phyloP scores from a whole-genome alignment of 176 grass and related monocot genomes.

The Eragrostis curvula region DNA sequence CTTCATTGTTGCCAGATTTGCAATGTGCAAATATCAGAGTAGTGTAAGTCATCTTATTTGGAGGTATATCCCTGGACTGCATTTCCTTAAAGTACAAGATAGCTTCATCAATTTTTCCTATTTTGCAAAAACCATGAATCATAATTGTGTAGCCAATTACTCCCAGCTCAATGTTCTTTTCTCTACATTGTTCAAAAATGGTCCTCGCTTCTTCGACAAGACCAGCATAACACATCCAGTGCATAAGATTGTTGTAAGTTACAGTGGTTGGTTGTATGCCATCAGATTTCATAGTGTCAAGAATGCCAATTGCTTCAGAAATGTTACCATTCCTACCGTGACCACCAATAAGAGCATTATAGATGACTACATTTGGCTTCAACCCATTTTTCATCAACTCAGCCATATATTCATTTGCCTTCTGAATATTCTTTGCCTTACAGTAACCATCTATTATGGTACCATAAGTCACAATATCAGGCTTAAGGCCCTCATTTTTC shows the following conservation, averaged over 20 bases:
- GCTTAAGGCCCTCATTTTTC: slow-evolving; percentile 60
- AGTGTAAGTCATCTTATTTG: slow-evolving; percentile 91
- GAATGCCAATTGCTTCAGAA: slow-evolving; percentile 64
- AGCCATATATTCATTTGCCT: slow-evolving; percentile 67
- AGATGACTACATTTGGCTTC: slow-evolving; percentile 72
- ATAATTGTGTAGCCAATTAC: slow-evolving; percentile 81
- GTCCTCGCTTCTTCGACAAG: slow-evolving; percentile 72
- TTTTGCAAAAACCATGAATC: slow-evolving; percentile 77
- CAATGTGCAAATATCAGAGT: slow-evolving; percentile 74
- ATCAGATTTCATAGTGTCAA: slow-evolving; percentile 75
- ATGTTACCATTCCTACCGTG: slow-evolving; percentile 73
- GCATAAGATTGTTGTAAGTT: slow-evolving; percentile 71
- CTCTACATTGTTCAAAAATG: slow-evolving; percentile 58
- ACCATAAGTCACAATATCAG: slow-evolving; percentile 80
- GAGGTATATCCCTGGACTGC: slow-evolving; percentile 56
- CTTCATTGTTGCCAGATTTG: slow-evolving; percentile 70
- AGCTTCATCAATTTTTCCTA: slow-evolving; percentile 85
- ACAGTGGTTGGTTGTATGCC: slow-evolving; percentile 66
- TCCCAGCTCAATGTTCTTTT: slow-evolving; percentile 55
- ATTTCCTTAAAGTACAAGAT: slow-evolving; percentile 71
- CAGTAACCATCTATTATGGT: slow-evolving; percentile 83
- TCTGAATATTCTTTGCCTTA: slow-evolving; percentile 77
- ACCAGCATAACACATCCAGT: slow-evolving; percentile 78
- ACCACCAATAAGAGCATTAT: slow-evolving; percentile 89
- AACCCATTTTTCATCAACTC: slow-evolving; percentile 65